These are phyloP conservation scores for Ehretia macrophylla DNA, from an alignment of 257 asterid species.

Conservation along the genomic window DNA sequence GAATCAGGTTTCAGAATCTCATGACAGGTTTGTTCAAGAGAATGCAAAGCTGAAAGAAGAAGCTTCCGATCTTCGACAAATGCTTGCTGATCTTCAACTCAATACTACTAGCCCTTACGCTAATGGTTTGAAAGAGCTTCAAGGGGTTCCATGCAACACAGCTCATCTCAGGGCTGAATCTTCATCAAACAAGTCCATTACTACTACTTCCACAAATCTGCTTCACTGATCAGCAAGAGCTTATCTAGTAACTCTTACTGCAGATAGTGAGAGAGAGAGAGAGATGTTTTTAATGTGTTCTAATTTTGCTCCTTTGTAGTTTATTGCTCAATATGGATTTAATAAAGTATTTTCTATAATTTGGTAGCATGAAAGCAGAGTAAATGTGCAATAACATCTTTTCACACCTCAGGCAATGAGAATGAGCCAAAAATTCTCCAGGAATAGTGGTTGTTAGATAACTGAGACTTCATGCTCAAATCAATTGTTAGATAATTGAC, in stretches of 20 bases:
- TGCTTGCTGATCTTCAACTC: constrained; percentile 51
- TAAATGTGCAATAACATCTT: too few relatives aligned
- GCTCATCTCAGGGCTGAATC: constrained; percentile 54
- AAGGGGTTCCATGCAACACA: constrained; percentile 55
- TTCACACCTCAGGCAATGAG: too few relatives aligned
- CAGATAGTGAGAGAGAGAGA: neutral
- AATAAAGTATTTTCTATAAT: neutral
- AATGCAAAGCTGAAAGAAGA: constrained; percentile 66
- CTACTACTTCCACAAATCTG: constrained; percentile 32
- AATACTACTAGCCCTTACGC: constrained; percentile 30
- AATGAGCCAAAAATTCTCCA: too few relatives aligned
- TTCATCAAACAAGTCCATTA: constrained; percentile 43
- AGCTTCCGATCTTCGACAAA: constrained; percentile 57
- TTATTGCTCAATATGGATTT: neutral
- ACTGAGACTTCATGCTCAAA: too few relatives aligned
- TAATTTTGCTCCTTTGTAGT: neutral
- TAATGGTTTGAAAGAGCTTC: constrained; percentile 50
- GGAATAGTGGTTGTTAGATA: too few relatives aligned
- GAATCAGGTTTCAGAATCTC: constrained; percentile 47
- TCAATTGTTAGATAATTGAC: too few relatives aligned
- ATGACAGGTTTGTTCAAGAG: constrained; percentile 53
- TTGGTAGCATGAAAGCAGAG: too few relatives aligned
- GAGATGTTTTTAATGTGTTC: neutral
- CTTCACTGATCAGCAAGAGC: constrained; percentile 36
- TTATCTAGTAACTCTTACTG: neutral